Evolutionary conservation across 768 basidiomycete species (phyloP).

Genomic region (Rhodotorula taiwanensis): DNA sequence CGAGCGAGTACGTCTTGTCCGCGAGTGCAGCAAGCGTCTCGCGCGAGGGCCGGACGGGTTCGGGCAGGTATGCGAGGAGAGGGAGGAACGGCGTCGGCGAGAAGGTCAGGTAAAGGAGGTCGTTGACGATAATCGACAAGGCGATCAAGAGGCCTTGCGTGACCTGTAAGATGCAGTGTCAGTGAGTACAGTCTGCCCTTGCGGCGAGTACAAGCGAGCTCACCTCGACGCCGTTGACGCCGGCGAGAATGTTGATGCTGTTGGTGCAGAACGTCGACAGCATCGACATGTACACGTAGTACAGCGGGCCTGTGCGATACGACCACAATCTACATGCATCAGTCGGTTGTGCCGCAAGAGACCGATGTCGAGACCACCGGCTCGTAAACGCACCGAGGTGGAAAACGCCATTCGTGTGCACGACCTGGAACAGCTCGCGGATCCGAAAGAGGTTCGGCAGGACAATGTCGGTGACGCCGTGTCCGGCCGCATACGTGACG

Average conservation of each 20-base stretch:
- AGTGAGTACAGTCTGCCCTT: background rate
- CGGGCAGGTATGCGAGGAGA: background rate
- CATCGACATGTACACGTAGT: constrained; percentile 93
- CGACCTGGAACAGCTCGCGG: constrained; percentile 53
- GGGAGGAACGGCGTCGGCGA: constrained; percentile 16
- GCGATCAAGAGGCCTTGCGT: constrained; percentile 89
- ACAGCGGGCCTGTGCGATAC: constrained; percentile 66
- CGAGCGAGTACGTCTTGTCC: constrained; percentile 50
- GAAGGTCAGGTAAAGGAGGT: constrained; percentile 82
- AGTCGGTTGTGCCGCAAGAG: too few relatives aligned
- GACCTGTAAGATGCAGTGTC: constrained; percentile 46
- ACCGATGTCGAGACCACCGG: background rate
- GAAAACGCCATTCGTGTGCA: constrained; percentile 52
- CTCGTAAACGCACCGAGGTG: constrained; percentile 62
- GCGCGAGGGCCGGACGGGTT: background rate
- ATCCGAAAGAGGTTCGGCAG: constrained; percentile 74
- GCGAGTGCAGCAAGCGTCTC: background rate
- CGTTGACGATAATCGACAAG: constrained; percentile 81
- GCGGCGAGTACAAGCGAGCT: too few relatives aligned
- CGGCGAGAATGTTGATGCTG: constrained; percentile 96
- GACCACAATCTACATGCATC: too few relatives aligned
- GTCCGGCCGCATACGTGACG: constrained; percentile 92
- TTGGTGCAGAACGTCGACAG: constrained; percentile 96
- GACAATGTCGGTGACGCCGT: constrained; percentile 86
- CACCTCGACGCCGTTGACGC: constrained; percentile 86